Percentiles rank a stretch among this genome's conserved stretches.
These are phyloP conservation scores for Talaromyces sp. DNA, from an alignment of 2,329 filamentous ascomycete species.

Conservation along the genomic window DNA sequence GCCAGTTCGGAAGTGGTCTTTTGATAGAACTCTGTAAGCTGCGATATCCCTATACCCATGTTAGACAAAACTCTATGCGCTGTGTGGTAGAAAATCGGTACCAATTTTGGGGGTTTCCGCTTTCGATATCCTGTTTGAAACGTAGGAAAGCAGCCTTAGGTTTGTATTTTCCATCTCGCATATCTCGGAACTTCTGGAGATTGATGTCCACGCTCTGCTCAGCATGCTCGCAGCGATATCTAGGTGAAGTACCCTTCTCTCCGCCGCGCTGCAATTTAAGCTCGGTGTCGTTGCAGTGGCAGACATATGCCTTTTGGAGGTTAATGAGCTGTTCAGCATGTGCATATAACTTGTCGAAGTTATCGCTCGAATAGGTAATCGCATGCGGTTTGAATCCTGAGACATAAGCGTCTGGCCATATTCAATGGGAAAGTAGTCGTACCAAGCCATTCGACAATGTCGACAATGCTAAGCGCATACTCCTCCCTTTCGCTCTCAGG, in stretches of 20 bases:
- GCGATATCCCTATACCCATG: slow-evolving; percentile 64
- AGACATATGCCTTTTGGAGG: slow-evolving; percentile 70
- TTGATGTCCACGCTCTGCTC: slow-evolving; percentile 70
- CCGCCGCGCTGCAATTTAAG: slow-evolving; percentile 80
- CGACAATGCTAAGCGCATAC: slow-evolving; percentile 80
- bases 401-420: not conserved
- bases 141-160: slow-evolving; percentile 77
- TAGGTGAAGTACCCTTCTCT: slow-evolving; percentile 56
- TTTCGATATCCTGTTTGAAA: slow-evolving; percentile 81
- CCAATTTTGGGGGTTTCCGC: slow-evolving; percentile 83
- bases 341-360: slow-evolving; percentile 83
- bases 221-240: slow-evolving; percentile 77
- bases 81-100: not conserved
- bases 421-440: not conserved
- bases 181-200: slow-evolving; percentile 75
- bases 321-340: slow-evolving; percentile 79
- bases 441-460: slow-evolving; percentile 70
- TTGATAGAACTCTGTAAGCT: slow-evolving; percentile 76
- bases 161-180: slow-evolving; percentile 88
- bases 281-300: slow-evolving; percentile 74
- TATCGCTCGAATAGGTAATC: slow-evolving; percentile 85
- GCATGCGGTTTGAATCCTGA: slow-evolving; percentile 72
- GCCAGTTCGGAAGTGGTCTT: slow-evolving; percentile 58
- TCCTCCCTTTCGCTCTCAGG: slow-evolving; percentile 87
- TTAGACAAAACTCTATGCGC: not conserved